These are phyloP conservation scores for Fusarium anguioides DNA, from an alignment of 2,329 filamentous ascomycete genomes.

Conservation along the genomic window DNA sequence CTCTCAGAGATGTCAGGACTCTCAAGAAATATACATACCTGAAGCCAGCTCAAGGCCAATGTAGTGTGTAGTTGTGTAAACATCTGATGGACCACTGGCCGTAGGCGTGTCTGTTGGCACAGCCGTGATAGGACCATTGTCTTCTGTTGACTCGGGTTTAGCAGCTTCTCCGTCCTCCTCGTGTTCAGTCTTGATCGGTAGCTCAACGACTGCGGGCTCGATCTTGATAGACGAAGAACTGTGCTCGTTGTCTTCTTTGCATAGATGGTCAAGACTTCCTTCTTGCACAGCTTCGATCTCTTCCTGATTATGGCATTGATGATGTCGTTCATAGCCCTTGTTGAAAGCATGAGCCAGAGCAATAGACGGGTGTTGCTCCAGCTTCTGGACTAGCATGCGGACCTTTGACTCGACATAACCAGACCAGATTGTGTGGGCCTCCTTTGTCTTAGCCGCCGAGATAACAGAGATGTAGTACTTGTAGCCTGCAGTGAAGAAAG, in stretches of 20 bases:
- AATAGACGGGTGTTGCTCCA: conserved; percentile 85
- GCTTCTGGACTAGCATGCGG: conserved; percentile 81
- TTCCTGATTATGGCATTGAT: conserved; percentile 70
- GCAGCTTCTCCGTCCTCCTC: conserved; percentile 48
- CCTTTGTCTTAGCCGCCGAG: conserved; percentile 82
- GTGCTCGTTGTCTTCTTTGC: conserved; percentile 54
- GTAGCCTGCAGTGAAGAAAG: conserved; percentile 92
- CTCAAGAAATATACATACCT: conserved; percentile 64
- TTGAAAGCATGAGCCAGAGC: conserved; percentile 90
- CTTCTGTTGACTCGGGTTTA: conserved; percentile 43
- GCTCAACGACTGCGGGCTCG: conserved; percentile 40
- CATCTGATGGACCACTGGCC: conserved; percentile 48
- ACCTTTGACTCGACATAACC: conserved; percentile 95
- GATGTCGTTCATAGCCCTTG: conserved; percentile 88
- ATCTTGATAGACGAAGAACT: conserved; percentile 44
- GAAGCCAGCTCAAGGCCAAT: conserved; percentile 85
- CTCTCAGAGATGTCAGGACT: neutral
- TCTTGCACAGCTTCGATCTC: conserved; percentile 66
- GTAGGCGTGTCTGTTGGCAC: conserved; percentile 22
- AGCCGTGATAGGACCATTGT: conserved; percentile 42
- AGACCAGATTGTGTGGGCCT: conserved; percentile 87
- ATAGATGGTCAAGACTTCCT: conserved; percentile 61
- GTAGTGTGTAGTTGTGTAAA: conserved; percentile 95
- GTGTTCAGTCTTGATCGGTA: conserved; percentile 57
- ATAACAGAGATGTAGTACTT: conserved; percentile 96